These are phyloP conservation scores for Botrytis sinoallii DNA, from an alignment of 2,329 filamentous ascomycete species.

Conservation along the genomic window DNA sequence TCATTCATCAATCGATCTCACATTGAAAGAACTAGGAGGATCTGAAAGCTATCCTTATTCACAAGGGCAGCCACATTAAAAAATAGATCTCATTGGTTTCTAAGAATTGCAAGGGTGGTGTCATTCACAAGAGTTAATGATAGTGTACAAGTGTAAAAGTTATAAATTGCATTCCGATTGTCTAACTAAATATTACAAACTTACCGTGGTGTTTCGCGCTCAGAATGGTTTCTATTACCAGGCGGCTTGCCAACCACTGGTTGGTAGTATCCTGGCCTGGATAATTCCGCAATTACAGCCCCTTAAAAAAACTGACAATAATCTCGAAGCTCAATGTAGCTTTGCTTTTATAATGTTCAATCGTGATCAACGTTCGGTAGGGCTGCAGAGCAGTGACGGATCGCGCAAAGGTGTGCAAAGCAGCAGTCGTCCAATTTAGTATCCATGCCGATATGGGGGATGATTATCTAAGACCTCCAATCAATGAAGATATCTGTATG, in stretches of 20 bases:
- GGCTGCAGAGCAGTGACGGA: neutral
- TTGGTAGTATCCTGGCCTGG: neutral
- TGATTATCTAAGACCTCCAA: neutral
- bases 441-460: neutral
- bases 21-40: too few relatives aligned
- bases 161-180: neutral
- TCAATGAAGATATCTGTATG: slow-evolving; percentile 42
- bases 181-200: neutral
- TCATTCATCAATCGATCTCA: neutral
- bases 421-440: neutral
- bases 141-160: neutral
- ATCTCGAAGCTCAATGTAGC: too few relatives aligned
- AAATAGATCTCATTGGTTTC: neutral
- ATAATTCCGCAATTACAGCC: neutral
- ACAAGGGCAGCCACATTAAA: neutral
- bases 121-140: neutral
- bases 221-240: neutral
- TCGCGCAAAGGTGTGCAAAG: neutral
- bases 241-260: neutral
- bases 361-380: too few relatives aligned
- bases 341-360: neutral
- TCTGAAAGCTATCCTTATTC: neutral
- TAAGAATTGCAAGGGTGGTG: too few relatives aligned
- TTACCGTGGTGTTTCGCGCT: neutral
- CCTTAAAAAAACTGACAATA: neutral